phyloP scores from a whole-genome alignment of 768 basidiomycete species.

The Pleurotus tuoliensis region DNA sequence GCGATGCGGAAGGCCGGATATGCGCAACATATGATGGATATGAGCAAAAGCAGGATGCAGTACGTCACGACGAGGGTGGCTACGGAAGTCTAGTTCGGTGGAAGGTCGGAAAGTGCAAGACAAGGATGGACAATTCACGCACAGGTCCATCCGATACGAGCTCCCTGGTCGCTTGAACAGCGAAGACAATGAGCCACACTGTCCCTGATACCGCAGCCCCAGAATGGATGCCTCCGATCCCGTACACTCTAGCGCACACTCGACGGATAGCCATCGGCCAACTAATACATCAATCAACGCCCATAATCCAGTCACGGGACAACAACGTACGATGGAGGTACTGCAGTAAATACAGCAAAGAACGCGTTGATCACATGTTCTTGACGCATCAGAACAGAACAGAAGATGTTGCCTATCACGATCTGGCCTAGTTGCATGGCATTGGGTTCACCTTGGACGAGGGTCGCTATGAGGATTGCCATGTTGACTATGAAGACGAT shows the following conservation, averaged over 20 bases:
- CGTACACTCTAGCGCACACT: constrained; percentile 45
- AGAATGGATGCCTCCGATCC: constrained; percentile 54
- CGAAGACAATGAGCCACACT: constrained; percentile 49
- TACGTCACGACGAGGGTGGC: constrained; percentile 34
- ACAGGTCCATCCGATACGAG: constrained; percentile 15
- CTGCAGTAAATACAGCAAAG: constrained; percentile 41
- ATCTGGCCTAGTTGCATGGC: constrained; percentile 35
- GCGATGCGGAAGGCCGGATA: constrained; percentile 33
- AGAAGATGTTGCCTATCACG: constrained; percentile 39
- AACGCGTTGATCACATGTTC: constrained; percentile 52
- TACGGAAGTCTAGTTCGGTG: constrained; percentile 19
- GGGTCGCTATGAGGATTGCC: constrained; percentile 38
- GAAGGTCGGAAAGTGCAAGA: background rate
- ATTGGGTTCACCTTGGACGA: constrained; percentile 29
- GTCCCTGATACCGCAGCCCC: constrained; percentile 49
- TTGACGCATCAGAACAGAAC: constrained; percentile 38
- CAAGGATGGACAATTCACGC: constrained; percentile 4
- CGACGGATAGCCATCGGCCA: constrained; percentile 40
- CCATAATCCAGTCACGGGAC: background rate
- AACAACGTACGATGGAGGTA: constrained; percentile 24
- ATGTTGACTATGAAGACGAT: constrained; percentile 50
- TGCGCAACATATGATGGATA: constrained; percentile 34
- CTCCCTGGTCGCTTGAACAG: constrained; percentile 36
- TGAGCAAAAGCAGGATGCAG: constrained; percentile 29
- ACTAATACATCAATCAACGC: constrained; percentile 11